Evolutionary conservation across 2,329 filamentous ascomycete genomes (phyloP).

Genomic region (Xylariaceae sp.): DNA sequence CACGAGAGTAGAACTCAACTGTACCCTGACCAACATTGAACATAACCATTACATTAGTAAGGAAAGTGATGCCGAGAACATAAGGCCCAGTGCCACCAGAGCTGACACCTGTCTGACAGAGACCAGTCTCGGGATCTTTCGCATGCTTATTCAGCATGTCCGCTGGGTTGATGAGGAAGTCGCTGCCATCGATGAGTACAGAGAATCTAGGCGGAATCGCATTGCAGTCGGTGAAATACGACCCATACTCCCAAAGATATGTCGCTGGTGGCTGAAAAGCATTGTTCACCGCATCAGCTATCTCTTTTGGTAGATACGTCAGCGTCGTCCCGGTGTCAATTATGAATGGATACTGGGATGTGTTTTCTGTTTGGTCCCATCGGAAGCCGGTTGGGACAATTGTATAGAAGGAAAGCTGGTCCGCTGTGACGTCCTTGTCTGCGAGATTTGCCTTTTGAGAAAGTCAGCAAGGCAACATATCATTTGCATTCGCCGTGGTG

Average conservation of each 20-base stretch:
- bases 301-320: conserved; percentile 46
- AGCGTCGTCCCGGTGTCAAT: conserved; percentile 50
- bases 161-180: conserved; percentile 43
- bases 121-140: conserved; percentile 39
- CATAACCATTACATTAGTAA: conserved; percentile 13
- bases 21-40: conserved; percentile 11
- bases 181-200: conserved; percentile 37
- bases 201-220: conserved; percentile 42
- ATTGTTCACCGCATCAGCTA: conserved; percentile 43
- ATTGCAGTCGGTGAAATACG: conserved; percentile 46
- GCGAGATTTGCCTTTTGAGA: conserved; percentile 38
- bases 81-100: conserved; percentile 15
- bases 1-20: conserved; percentile 11
- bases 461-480: too few relatives aligned
- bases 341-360: conserved; percentile 43
- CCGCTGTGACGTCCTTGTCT: conserved; percentile 30
- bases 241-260: conserved; percentile 42
- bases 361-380: conserved; percentile 38
- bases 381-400: conserved; percentile 45
- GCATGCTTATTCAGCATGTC: conserved; percentile 44
- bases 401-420: conserved; percentile 49
- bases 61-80: conserved; percentile 9
- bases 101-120: conserved; percentile 43
- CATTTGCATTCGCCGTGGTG: too few relatives aligned
- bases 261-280: conserved; percentile 43